Evolutionary conservation across 345 rosid genomes (phyloP).

Genomic region (Eutrema japonicum): DNA sequence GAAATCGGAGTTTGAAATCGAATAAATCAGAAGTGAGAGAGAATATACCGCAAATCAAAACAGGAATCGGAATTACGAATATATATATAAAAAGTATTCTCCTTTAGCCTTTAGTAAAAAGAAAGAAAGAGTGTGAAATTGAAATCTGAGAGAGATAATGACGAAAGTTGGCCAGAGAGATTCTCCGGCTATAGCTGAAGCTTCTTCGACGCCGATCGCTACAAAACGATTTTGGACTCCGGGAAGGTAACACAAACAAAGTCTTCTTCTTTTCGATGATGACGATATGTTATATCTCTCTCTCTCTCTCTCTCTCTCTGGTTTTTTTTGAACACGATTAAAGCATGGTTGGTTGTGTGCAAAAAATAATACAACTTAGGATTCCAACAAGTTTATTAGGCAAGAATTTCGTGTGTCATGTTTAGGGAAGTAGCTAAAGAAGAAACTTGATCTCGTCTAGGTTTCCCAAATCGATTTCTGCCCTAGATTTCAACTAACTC

Average conservation of each 20-base stretch:
- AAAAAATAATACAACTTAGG: background rate
- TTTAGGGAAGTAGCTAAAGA: slow-evolving; percentile 14
- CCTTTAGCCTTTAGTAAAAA: background rate
- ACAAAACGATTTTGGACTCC: slow-evolving; percentile 52
- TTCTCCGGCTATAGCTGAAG: slow-evolving; percentile 28
- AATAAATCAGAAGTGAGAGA: background rate
- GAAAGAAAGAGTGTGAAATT: slow-evolving; percentile 16
- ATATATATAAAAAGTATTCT: background rate
- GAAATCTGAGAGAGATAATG: slow-evolving; percentile 32
- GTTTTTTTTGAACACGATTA: background rate
- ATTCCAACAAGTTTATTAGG: background rate
- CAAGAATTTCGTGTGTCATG: slow-evolving; percentile 29
- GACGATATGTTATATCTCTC: background rate
- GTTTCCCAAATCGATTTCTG: background rate
- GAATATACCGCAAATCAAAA: slow-evolving; percentile 34
- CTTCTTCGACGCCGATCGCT: slow-evolving; percentile 1
- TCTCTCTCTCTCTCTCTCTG: background rate
- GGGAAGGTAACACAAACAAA: slow-evolving; percentile 44
- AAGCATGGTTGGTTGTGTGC: slow-evolving; percentile 19
- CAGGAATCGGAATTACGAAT: slow-evolving; percentile 11
- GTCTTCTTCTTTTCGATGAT: background rate
- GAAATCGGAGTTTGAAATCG: background rate
- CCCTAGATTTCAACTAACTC: slow-evolving; percentile 5
- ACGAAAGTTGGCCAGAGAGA: slow-evolving; percentile 40
- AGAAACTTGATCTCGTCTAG: background rate